Evolutionary conservation across 768 basidiomycete genomes (phyloP), one percentile per base, ranked within the genome.

Genomic region (Rhizopogon roseolus): DNA sequence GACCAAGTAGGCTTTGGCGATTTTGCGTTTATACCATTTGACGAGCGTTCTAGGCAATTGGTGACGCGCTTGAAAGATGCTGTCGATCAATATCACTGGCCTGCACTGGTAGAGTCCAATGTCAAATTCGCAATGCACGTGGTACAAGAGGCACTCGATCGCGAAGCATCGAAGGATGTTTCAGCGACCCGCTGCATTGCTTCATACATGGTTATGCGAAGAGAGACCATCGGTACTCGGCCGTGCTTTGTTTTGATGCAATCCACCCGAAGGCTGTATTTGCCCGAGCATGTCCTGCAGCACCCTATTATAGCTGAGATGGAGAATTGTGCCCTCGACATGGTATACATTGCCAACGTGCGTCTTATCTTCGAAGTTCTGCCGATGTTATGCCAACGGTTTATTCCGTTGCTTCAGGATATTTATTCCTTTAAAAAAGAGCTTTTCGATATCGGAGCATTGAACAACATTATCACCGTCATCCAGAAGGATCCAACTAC

Each of bases 81-180:
- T 22, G 42, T 67, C 38, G 55, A 60, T 43, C 60, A 60, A 16
- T 67, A 62, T 44, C 66, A 67, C 38, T 67, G 66, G 63, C 64
- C 62, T 9, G 62, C 64, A 34, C 67, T 67, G 32, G 52, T 67
- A 22, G 52, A 57, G 50, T 38, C 65, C 28, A 67, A 67, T 34
- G 59, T 22, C 14, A 22, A 54, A 19, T 67, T 63, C 22, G 43
- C 66, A 37, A 57, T 48, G 45, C 65, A 58, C 37, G 60, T 58
- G 1, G 17, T 67, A 10, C 62, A 56, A 49, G 66, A 67, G 50
- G 65, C 66, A n/a, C 49, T 64, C 14, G 66, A 65, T 27, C 63
- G 66, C 27, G 66, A 66, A 41, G 36, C 55, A 6, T 62, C 60
- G 34, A 54, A 43, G 19, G 49, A 60, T 2, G 51, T 56, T 41